These are phyloP conservation scores for Colletotrichum sp. DNA, from an alignment of 2,329 filamentous ascomycete genomes.

Conservation along the genomic window DNA sequence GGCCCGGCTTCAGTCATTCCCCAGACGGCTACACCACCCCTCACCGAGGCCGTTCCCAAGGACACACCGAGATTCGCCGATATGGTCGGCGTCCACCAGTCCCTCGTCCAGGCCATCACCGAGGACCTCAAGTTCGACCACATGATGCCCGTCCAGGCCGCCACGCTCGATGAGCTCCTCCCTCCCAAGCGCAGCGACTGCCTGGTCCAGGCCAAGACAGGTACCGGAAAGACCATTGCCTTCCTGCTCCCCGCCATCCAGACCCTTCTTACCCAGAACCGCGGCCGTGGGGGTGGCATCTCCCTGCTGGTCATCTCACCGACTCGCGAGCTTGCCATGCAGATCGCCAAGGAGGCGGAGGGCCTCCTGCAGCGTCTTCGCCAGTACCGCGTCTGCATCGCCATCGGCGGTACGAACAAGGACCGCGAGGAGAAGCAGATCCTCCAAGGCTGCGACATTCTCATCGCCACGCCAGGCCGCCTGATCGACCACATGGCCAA, in stretches of 20 bases:
- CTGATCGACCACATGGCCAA: slow-evolving; percentile 80
- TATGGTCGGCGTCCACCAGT: slow-evolving; percentile 47
- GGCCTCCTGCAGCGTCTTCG: slow-evolving; percentile 75
- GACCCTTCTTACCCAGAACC: slow-evolving; percentile 63
- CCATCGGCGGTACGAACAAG: slow-evolving; percentile 83
- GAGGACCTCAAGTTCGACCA: slow-evolving; percentile 53
- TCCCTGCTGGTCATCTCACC: slow-evolving; percentile 72
- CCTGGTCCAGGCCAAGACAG: slow-evolving; percentile 84
- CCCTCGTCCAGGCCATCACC: slow-evolving; percentile 52
- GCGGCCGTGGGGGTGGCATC: slow-evolving; percentile 43
- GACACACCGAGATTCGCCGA: slow-evolving; percentile 53
- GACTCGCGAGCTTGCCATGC: slow-evolving; percentile 73
- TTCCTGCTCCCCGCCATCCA: slow-evolving; percentile 87
- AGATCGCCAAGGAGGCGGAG: slow-evolving; percentile 74
- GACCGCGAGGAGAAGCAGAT: slow-evolving; percentile 74
- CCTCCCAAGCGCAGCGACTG: slow-evolving; percentile 52
- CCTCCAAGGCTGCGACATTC: slow-evolving; percentile 74
- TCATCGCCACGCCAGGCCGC: slow-evolving; percentile 82
- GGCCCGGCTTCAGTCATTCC: background rate
- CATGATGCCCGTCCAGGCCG: slow-evolving; percentile 62
- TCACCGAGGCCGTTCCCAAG: slow-evolving; percentile 41
- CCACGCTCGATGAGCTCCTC: slow-evolving; percentile 53
- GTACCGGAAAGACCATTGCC: slow-evolving; percentile 85
- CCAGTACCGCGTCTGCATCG: slow-evolving; percentile 75
- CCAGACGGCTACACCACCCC: slow-evolving; percentile 32